Base-by-base conservation (phyloP, 805 yeast genomes). In the Saturnispora quitensis region DNA sequence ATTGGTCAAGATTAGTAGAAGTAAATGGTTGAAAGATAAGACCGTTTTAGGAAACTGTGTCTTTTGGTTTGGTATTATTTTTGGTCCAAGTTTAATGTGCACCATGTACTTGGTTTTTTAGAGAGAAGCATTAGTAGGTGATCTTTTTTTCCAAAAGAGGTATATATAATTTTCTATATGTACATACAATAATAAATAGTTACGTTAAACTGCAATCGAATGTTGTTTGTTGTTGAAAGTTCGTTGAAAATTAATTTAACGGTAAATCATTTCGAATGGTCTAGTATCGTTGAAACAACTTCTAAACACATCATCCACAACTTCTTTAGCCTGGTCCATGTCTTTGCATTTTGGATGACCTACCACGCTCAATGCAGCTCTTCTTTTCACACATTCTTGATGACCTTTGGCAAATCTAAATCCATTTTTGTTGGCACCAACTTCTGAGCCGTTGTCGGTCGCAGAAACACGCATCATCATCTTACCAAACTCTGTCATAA, bases 221-320 rank as follows among this genome's bases (percentile, higher is more conserved):
- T 18, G 22, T 12, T 38, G 17, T 18, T 18, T n/a, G 8, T 38
- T 25, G 27, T 6, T 25, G 9, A 25, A 25, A 25, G 13, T 18
- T 18, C 5, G 3, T 8, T 17, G 24, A 20, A 9, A 8, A 10
- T 7, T 17, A 25, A 43, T 17, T 64, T 68, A 85, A 55, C 89
- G 75, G 65, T 88, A 93, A 35, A 93, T 90, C 62, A 87, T 83
- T 60, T 93, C 98, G 68, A 89, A 93, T 1, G 99, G 99, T 61
- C 99, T 74, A 2, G 98, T 91, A 63, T 93, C 99, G 61, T 82
- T 84, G 65, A 89, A 93, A 65, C 99, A 93, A 45, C 91, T 83
- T 55, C 83, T 84, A 84, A 95, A 93, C 5, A 93, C 98, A 58
- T 86, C 84, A 56, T 86, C 81, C 3, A 93, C 97, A 5, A 81